Evolutionary conservation across 495 filamentous ascomycete genomes (phyloP).

Genomic region (Lasiosphaeris hirsuta): DNA sequence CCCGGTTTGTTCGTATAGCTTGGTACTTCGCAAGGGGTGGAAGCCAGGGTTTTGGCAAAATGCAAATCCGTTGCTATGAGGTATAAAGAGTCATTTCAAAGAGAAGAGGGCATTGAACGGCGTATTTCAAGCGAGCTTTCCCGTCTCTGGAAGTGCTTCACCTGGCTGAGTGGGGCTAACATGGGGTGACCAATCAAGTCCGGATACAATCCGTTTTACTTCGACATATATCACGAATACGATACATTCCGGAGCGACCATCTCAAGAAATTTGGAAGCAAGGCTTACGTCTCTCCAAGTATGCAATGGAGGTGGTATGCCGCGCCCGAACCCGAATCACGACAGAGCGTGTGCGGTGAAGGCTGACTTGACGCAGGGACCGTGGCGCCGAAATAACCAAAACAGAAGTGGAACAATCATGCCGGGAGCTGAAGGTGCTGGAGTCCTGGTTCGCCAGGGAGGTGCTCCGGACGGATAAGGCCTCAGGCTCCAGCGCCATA

Average conservation of each 20-base stretch:
- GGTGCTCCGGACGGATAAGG: background rate
- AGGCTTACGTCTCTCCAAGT: background rate
- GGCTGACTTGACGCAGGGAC: no score
- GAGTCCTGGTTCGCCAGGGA: background rate
- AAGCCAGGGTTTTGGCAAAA: no score
- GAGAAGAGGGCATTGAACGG: no score
- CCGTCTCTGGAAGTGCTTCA: no score
- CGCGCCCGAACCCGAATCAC: background rate
- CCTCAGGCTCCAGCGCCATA: background rate
- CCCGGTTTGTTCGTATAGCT: no score
- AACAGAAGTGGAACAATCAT: background rate
- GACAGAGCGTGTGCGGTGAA: background rate
- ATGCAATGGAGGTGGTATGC: slow-evolving; percentile 3
- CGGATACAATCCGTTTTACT: slow-evolving; percentile 6
- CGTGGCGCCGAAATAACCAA: background rate
- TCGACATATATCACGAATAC: slow-evolving; percentile 1
- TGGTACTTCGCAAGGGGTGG: no score
- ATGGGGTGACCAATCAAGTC: no score
- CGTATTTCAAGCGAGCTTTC: no score
- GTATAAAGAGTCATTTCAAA: no score
- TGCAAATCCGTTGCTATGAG: background rate
- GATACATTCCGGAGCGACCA: background rate
- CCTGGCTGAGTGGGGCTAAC: no score
- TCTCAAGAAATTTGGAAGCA: background rate
- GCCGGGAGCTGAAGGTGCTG: background rate